These are phyloP conservation scores for Mucor piriformis DNA, from an alignment of 371 early-diverging fungal species.

Conservation along the genomic window DNA sequence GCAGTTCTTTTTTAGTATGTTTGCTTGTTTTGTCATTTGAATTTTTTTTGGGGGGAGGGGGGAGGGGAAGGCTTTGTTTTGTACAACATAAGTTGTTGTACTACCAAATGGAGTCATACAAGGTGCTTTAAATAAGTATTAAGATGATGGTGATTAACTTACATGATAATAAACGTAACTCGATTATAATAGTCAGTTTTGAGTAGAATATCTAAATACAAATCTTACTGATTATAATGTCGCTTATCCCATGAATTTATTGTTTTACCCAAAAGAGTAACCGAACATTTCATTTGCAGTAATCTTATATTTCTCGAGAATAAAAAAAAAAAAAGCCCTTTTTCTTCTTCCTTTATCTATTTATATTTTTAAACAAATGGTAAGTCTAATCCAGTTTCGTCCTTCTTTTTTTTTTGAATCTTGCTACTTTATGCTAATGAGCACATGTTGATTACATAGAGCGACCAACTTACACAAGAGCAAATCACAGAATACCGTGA, in stretches of 20 bases:
- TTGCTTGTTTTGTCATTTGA: background rate
- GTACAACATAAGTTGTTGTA: background rate
- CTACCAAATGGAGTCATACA: background rate
- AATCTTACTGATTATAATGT: no score
- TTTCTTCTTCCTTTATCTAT: background rate
- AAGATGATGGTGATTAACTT: no score
- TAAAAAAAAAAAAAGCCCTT: background rate
- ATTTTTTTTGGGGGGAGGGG: no score
- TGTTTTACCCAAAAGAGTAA: background rate
- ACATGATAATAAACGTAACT: no score
- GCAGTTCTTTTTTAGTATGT: background rate
- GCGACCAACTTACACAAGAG: constrained; percentile 51
- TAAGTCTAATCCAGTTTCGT: background rate
- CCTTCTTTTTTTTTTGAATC: background rate
- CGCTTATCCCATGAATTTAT: background rate
- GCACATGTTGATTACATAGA: background rate
- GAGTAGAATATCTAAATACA: no score
- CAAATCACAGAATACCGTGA: constrained; percentile 52
- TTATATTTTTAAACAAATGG: background rate
- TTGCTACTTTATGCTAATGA: no score
- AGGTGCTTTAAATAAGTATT: background rate
- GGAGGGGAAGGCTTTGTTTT: background rate
- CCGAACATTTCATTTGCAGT: background rate
- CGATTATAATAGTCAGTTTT: no score
- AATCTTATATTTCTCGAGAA: background rate